Base-by-base conservation (phyloP, 2,329 filamentous ascomycete genomes). In the Colletotrichum navitas region DNA sequence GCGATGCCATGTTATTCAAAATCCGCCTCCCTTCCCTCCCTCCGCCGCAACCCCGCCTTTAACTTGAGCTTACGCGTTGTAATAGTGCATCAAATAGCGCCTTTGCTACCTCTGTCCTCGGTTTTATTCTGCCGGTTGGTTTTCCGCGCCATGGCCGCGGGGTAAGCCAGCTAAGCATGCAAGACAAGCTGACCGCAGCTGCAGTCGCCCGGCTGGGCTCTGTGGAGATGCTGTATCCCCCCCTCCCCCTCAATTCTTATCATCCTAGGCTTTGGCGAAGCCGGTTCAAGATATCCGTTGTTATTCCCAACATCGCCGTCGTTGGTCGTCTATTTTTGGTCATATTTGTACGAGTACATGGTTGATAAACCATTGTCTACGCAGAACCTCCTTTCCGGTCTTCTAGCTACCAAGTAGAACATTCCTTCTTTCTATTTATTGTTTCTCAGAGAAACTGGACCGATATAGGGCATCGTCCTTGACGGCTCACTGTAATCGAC, bases 1-100 rank as follows among this genome's bases (percentile, higher is more conserved):
- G 84, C 76, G 83, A 74, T 84, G 84, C 86, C 2, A 86, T 86
- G 72, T 80, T 81, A 47, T 78, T 86, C 11, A 86, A 86, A 82
- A 84, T 2, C 21, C 34, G 26, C 29, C 26, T 21, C 51, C 45
- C 58, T 29, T 26, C 16, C 21, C 18, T 36, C 29, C 29, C 29
- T 29, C 29, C 29, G 29, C 29, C 29, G 29, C 47, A 54, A 55
- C 18, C 29, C 21, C 41, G 10, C 32, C 32, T 64, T 49, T 18
- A 49, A 55, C 24, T 24, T 24, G 18, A 21, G 45, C 26, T 61
- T 18, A 59, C 41, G 7, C n/a, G 29, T 61, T 26, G 24, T 47
- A 61, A 4, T 52, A 83, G 79, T 60, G 80, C 77, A 14, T 80
- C 80, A 2, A 76, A 74, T 5, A 78, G 78, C 7, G 75, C 62